A percentile compares a stretch with the other conserved stretches of the same genome.
phyloP scores from a whole-genome alignment of 495 filamentous ascomycete species.

The Cenococcum geophilum region DNA sequence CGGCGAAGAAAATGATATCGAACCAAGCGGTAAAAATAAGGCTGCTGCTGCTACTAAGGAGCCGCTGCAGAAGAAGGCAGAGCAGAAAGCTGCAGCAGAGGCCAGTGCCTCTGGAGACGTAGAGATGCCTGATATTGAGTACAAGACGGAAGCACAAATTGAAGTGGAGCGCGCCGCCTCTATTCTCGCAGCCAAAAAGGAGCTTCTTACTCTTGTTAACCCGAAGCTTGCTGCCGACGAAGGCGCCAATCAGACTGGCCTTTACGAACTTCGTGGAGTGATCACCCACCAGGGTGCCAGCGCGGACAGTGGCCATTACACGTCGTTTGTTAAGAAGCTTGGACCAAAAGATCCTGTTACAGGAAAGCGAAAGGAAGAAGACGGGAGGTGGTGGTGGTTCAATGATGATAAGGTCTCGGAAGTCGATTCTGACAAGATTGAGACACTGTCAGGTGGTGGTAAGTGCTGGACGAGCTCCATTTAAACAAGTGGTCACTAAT shows the following conservation, averaged over 20 bases:
- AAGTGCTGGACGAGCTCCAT: slow-evolving; percentile 32
- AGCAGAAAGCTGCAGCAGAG: slow-evolving; percentile 46
- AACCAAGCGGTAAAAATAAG: slow-evolving; percentile 29
- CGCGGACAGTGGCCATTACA: slow-evolving; percentile 97
- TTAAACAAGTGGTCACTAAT: background rate
- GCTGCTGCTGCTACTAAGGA: slow-evolving; percentile 16
- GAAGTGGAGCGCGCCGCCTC: slow-evolving; percentile 73
- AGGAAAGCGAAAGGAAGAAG: slow-evolving; percentile 67
- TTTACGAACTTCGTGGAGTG: slow-evolving; percentile 90
- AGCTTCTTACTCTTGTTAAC: slow-evolving; percentile 67
- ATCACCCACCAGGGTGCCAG: slow-evolving; percentile 97
- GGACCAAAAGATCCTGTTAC: slow-evolving; percentile 57
- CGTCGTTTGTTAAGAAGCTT: slow-evolving; percentile 91
- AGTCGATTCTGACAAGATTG: slow-evolving; percentile 85
- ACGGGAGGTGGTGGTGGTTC: slow-evolving; percentile 99
- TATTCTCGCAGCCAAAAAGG: slow-evolving; percentile 72
- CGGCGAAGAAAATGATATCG: slow-evolving; percentile 50
- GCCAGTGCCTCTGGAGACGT: slow-evolving; percentile 53
- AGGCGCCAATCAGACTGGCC: slow-evolving; percentile 81
- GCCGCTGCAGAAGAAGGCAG: slow-evolving; percentile 47
- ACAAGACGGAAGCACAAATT: slow-evolving; percentile 88
- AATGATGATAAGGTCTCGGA: slow-evolving; percentile 97
- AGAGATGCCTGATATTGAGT: slow-evolving; percentile 65
- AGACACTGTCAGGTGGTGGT: slow-evolving; percentile 84
- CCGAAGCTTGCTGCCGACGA: slow-evolving; percentile 65